Evolutionary conservation across 352 stramenopile species (phyloP).

Genomic region (Poterioochromonas sp.): DNA sequence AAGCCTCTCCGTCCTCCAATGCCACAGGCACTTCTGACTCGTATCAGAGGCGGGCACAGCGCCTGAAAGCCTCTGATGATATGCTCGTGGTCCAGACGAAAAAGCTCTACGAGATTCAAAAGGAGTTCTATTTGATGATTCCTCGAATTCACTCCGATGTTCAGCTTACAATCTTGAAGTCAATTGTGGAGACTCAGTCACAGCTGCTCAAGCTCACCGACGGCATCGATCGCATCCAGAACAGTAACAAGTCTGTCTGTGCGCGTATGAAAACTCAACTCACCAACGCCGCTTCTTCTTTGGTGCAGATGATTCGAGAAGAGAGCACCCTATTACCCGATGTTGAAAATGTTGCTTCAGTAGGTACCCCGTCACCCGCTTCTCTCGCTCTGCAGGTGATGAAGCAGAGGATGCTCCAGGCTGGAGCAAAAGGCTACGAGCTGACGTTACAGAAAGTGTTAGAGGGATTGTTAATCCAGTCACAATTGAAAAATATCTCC

Average conservation of each 20-base stretch:
- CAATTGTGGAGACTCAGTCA: not conserved
- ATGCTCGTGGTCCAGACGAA: not conserved
- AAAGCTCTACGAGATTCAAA: not conserved
- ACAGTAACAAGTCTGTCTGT: not conserved
- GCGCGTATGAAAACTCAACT: not conserved
- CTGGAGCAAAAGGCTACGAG: not conserved
- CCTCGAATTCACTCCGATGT: not conserved
- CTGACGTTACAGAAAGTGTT: not conserved
- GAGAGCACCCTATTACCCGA: not conserved
- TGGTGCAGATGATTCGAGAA: not conserved
- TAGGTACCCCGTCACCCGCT: not conserved
- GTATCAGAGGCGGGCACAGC: not conserved
- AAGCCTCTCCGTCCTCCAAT: not conserved
- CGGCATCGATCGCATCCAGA: not conserved
- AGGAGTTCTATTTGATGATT: not conserved
- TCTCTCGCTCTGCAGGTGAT: not conserved
- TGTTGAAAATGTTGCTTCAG: not conserved
- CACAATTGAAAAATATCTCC: not conserved
- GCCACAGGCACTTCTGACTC: not conserved
- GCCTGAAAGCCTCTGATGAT: not conserved
- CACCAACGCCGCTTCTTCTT: not conserved
- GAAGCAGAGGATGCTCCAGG: not conserved
- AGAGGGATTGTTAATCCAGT: not conserved
- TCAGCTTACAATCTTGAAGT: not conserved
- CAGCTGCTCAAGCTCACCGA: conserved; percentile 12